Evolutionary conservation across 2,329 filamentous ascomycete genomes (phyloP).

Genomic region (Chaetomiaceae sp.): DNA sequence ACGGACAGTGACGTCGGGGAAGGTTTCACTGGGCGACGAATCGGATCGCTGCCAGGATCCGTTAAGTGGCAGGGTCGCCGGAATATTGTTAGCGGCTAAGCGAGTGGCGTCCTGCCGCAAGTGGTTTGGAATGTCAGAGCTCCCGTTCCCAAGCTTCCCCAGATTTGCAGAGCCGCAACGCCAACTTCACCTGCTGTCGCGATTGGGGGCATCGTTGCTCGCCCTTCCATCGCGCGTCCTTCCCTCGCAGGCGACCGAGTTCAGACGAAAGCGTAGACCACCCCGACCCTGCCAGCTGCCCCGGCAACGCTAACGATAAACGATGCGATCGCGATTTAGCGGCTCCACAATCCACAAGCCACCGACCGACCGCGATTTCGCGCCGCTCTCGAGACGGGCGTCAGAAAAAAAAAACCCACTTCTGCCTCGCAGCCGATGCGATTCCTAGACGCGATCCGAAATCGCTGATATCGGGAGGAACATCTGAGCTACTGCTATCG

Average conservation of each 20-base stretch:
- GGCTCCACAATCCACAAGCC: slow-evolving; percentile 9
- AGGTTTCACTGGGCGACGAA: neutral
- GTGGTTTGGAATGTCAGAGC: slow-evolving; percentile 11
- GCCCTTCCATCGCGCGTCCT: neutral
- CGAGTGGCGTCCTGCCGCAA: slow-evolving; percentile 6
- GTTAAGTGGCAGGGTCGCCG: neutral
- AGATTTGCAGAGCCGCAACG: slow-evolving; percentile 24
- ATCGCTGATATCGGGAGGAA: slow-evolving; percentile 1
- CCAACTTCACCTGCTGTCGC: slow-evolving; percentile 12
- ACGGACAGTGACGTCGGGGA: too few relatives aligned
- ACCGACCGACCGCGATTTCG: slow-evolving; percentile 10
- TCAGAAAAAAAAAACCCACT: neutral
- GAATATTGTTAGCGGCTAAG: neutral
- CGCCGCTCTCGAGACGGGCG: neutral
- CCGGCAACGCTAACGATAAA: slow-evolving; percentile 13
- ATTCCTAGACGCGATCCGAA: neutral
- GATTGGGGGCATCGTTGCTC: neutral
- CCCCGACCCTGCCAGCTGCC: neutral
- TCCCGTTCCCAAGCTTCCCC: slow-evolving; percentile 11
- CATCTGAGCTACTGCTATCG: neutral
- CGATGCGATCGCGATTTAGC: slow-evolving; percentile 16
- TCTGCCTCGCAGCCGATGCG: neutral
- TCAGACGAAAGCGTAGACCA: neutral
- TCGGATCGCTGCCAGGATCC: slow-evolving; percentile 1
- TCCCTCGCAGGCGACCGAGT: neutral